Evolutionary conservation across 2,329 filamentous ascomycete species (phyloP), one percentile per base, ranked within the genome.

Genomic region (Laburnicola sp.): DNA sequence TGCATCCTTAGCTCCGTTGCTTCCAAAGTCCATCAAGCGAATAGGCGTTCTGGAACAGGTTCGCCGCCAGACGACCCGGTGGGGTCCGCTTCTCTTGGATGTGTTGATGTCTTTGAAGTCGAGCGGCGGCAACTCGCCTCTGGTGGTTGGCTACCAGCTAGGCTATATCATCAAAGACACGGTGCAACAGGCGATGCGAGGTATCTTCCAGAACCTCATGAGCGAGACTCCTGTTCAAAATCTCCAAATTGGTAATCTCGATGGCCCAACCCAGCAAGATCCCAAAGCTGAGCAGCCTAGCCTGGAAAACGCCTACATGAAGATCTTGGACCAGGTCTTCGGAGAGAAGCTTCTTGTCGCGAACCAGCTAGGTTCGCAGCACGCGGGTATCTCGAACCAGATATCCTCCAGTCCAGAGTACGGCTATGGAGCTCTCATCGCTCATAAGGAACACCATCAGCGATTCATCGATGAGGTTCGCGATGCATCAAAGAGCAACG

Each of bases 31-130:
- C 0, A 81, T 97, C 60, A 95, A 93, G 80, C 86, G 86, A 66
- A 86, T 99, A 55, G 94, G 93, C 1, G 92, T 99, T 5, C 76
- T 99, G 22, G 94, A 99, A 77, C 94, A 97, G 75, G 89, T 97
- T 60, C 87, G 88, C 68, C 86, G 90, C 65, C 95, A 94, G 79
- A 97, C 94, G 0, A 99, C 94, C 3, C 95, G 88, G 77, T 99
- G 94, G 94, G 94, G 94, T 0, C 94, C 94, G 34, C 79, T 95
- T 4, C 83, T 99, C 59, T 83, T 99, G 57, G 94, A 99, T 72
- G 78, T 97, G 16, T 78, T 99, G 52, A 95, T 92, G 43, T 93
- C 92, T 10, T 75, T 96, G 56, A 92, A 89, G 74, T 86, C 87
- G 56, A 81, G 81, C 48, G 85, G 84, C 40, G 74, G 71, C 39